Conservation (phyloP, 768 basidiomycete genomes). For the Coprinopsis sp. region DNA sequence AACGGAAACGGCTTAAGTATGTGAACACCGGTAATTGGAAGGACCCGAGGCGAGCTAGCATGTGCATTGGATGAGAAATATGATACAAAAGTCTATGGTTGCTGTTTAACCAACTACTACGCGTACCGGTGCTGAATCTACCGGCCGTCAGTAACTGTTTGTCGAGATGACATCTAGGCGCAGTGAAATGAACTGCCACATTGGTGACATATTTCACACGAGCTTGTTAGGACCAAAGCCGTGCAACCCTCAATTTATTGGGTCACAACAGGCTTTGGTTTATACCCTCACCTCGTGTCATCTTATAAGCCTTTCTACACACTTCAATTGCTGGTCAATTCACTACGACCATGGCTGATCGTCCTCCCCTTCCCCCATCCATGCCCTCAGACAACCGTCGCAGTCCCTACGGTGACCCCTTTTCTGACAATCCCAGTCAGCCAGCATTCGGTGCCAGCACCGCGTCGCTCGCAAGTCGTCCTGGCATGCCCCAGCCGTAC, state of each 20-base stretch:
- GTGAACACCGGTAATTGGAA: not conserved
- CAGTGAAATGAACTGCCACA: no score
- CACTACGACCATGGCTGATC: slow-evolving; percentile 32
- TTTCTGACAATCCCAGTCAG: slow-evolving; percentile 61
- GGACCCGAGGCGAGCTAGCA: not conserved
- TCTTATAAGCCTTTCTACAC: no score
- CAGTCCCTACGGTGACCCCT: slow-evolving; percentile 56
- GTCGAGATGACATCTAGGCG: no score
- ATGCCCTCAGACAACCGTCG: slow-evolving; percentile 30
- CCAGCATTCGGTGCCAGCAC: slow-evolving; percentile 48
- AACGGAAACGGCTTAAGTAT: not conserved
- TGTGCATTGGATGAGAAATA: no score
- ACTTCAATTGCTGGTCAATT: slow-evolving; percentile 10
- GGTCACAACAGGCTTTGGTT: not conserved
- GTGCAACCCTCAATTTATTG: not conserved
- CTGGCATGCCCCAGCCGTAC: slow-evolving; percentile 42
- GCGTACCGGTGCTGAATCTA: no score
- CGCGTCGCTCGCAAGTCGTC: slow-evolving; percentile 17
- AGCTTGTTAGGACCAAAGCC: no score
- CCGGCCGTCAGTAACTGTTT: no score
- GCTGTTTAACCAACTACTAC: no score
- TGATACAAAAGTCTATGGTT: no score
- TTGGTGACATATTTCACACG: no score
- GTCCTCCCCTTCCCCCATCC: slow-evolving; percentile 33
- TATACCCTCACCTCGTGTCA: slow-evolving; percentile 8